phyloP scores from a whole-genome alignment of 306 rosid species.

The Medicago ruthenica region DNA sequence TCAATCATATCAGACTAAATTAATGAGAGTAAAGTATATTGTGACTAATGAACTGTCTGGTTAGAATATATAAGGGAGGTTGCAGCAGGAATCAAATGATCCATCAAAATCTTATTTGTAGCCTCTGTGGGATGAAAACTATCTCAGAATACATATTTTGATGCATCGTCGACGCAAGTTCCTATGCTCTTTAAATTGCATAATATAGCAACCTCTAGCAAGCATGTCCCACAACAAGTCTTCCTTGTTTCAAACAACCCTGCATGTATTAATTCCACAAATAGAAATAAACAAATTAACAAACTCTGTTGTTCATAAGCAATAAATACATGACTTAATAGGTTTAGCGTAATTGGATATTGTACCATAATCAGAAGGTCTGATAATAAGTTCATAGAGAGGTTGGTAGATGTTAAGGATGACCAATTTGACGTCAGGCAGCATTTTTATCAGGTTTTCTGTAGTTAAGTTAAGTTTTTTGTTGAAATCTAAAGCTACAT shows the following conservation, averaged over 20 bases:
- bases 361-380: conserved; percentile 12
- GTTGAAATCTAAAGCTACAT: no score
- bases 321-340: not conserved
- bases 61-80: not conserved
- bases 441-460: not conserved
- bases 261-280: not conserved
- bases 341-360: not conserved
- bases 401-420: not conserved
- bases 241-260: not conserved
- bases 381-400: not conserved
- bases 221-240: conserved; percentile 48
- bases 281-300: not conserved
- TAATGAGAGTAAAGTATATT: no score
- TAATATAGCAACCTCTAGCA: conserved; percentile 63
- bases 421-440: not conserved
- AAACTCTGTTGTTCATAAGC: not conserved
- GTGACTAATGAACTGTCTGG: not conserved
- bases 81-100: not conserved
- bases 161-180: conserved; percentile 77
- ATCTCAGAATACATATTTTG: conserved; percentile 83
- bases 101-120: not conserved
- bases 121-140: conserved; percentile 75
- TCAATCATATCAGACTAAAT: no score
- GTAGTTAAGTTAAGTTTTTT: not conserved
- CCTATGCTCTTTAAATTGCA: conserved; percentile 64